A percentile compares a stretch with the other conserved stretches of the same genome.
These are phyloP conservation scores for Protomyces pachydermus DNA, from an alignment of 1,139 yeast species.

Conservation along the genomic window DNA sequence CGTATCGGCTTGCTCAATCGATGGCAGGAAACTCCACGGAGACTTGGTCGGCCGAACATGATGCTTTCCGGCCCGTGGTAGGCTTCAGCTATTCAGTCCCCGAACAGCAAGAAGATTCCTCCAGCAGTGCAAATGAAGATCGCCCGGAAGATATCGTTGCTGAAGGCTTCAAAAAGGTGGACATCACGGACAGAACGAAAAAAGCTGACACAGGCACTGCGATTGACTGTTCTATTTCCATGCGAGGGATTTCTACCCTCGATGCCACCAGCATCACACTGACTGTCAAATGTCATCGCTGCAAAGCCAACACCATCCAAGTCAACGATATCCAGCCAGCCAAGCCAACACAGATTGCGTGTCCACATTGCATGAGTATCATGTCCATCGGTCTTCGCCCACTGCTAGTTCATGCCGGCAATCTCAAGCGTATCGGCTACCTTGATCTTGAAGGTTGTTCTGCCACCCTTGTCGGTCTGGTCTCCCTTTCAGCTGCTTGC, in stretches of 20 bases:
- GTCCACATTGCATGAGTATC: conserved; percentile 41
- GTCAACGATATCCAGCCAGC: not conserved
- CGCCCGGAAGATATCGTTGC: not conserved
- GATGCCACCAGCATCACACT: conserved; percentile 40
- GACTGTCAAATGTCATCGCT: conserved; percentile 41
- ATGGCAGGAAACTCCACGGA: not conserved
- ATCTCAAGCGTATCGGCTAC: conserved; percentile 38
- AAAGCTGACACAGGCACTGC: conserved; percentile 11
- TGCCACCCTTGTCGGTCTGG: conserved; percentile 39
- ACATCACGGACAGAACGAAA: not conserved
- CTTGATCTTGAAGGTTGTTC: conserved; percentile 42
- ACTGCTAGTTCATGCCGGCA: conserved; percentile 38
- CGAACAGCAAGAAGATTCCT: conserved; percentile 12
- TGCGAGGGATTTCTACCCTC: conserved; percentile 39
- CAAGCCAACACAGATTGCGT: conserved; percentile 35
- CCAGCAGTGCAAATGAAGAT: not conserved
- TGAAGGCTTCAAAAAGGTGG: not conserved
- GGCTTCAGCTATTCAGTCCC: conserved; percentile 3
- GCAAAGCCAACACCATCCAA: conserved; percentile 37
- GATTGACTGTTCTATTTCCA: conserved; percentile 35
- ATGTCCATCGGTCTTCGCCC: conserved; percentile 41
- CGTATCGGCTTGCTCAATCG: not conserved
- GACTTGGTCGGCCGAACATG: conserved; percentile 1
- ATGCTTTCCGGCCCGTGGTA: conserved; percentile 3
- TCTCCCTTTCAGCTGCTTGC: conserved; percentile 42